Conservation (phyloP, 345 rosid species). For the Noccaea bulbosa region DNA sequence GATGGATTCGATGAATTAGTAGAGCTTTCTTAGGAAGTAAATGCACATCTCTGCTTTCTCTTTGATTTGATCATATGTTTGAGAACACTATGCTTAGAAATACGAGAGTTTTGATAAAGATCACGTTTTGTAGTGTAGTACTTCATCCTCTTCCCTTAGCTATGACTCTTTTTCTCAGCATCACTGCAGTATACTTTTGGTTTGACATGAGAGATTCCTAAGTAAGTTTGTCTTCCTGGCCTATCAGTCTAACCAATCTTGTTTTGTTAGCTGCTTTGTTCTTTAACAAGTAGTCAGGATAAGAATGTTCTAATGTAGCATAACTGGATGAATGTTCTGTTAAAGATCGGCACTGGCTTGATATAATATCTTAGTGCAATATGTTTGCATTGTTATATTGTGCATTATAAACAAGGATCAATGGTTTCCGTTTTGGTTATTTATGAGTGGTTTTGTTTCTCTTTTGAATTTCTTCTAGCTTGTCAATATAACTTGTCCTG, state of each 20-base stretch:
- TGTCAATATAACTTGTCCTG: no score
- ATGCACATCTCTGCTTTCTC: not conserved
- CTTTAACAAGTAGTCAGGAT: conserved; percentile 13
- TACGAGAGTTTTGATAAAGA: not conserved
- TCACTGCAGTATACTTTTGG: conserved; percentile 6
- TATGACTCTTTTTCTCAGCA: conserved; percentile 16
- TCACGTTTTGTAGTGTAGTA: not conserved
- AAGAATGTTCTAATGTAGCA: not conserved
- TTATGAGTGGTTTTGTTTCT: no score
- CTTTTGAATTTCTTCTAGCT: no score
- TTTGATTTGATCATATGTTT: not conserved
- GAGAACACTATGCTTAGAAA: not conserved
- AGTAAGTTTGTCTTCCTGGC: not conserved
- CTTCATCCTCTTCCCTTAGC: conserved; percentile 1
- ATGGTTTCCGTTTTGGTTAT: no score
- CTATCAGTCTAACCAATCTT: no score
- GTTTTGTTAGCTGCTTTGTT: conserved; percentile 15
- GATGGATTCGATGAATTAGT: conserved; percentile 11
- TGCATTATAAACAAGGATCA: no score
- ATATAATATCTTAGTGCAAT: no score
- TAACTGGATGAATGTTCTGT: no score
- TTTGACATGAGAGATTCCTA: not conserved
- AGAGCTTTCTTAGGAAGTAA: conserved; percentile 13
- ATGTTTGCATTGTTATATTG: no score
- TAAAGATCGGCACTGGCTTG: no score